phyloP scores from a whole-genome alignment of 2,329 filamentous ascomycete genomes.

The Talaromyces sp. region DNA sequence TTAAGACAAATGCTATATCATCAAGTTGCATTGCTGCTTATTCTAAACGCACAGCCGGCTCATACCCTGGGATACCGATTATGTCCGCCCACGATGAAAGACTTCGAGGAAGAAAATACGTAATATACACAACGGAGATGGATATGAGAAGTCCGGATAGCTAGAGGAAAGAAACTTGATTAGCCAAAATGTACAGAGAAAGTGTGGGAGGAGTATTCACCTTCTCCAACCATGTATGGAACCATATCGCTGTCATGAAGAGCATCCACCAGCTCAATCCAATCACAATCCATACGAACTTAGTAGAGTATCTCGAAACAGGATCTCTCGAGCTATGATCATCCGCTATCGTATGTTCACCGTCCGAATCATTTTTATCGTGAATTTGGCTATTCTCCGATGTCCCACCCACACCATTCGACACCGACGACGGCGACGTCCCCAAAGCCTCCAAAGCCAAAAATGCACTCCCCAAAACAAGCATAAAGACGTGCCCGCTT shows the following conservation, averaged over 20 bases:
- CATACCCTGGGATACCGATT: conserved; percentile 38
- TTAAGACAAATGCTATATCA: background rate
- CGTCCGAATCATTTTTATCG: conserved; percentile 33
- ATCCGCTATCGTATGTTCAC: conserved; percentile 17
- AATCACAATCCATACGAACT: conserved; percentile 54
- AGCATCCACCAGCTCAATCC: conserved; percentile 88
- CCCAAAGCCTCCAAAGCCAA: conserved; percentile 74
- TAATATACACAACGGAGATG: conserved; percentile 43
- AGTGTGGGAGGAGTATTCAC: conserved; percentile 41
- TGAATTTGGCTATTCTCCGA: conserved; percentile 19
- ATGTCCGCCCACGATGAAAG: conserved; percentile 41
- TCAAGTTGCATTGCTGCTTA: background rate
- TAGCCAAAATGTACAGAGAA: background rate
- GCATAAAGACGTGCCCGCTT: conserved; percentile 87
- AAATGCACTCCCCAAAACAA: conserved; percentile 78
- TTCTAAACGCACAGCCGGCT: conserved; percentile 23
- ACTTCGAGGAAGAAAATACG: conserved; percentile 49
- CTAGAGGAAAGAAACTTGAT: conserved; percentile 25
- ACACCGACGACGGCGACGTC: conserved; percentile 50
- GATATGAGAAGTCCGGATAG: conserved; percentile 49
- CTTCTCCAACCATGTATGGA: conserved; percentile 99
- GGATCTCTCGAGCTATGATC: conserved; percentile 22
- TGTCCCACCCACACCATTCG: conserved; percentile 33
- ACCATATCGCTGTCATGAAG: conserved; percentile 96
- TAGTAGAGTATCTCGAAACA: conserved; percentile 53